Evolutionary conservation across 768 basidiomycete genomes (phyloP), one percentile per base, ranked within the genome.

Genomic region (Hortiboletus campestris): DNA sequence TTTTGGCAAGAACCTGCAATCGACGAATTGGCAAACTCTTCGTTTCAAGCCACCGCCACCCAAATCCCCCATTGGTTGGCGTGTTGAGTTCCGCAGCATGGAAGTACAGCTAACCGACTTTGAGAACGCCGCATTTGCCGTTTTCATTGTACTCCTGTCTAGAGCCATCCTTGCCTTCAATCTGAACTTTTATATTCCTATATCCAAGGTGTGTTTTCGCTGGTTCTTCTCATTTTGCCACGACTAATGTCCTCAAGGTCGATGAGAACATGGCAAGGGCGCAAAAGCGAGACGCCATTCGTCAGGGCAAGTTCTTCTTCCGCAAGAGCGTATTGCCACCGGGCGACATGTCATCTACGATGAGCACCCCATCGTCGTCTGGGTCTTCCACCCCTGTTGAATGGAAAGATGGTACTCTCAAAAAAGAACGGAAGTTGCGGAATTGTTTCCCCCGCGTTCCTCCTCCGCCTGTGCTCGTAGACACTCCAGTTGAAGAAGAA

Each of bases 31-130:
- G 97, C 97, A 99, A 75, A 98, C 97, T 0, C 78, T 99, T 32
- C 84, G 97, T 46, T 99, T 99, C 82, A 99, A 99, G 70, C 97
- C 97, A 3, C 97, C 97, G 13, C 96, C 97, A 28, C 87, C 91
- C 6, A 86, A 90, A 51, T 94, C 96, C 6, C 71, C 84, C 8
- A 98, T 98, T 51, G 97, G 96, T 32, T 99, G 97, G 97, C 81
- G 97, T 39, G 96, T 98, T 6, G 97, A 99, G 70, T 99, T 99
- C 74, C 81, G 97, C 54, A 93, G 91, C 69, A 98, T 98, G 97
- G 97, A 99, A 71, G 94, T 98, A 3, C 97, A 98, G 67, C 83
- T 98, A 68, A 98, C 97, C 10, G 97, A 99, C 74, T 99, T 94
- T 65, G 97, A 98, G 76, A 99, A 99, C 68, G 97, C 97, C 2